These are phyloP conservation scores for Penicillium paradoxum DNA, from an alignment of 495 filamentous ascomycete genomes.

Conservation along the genomic window DNA sequence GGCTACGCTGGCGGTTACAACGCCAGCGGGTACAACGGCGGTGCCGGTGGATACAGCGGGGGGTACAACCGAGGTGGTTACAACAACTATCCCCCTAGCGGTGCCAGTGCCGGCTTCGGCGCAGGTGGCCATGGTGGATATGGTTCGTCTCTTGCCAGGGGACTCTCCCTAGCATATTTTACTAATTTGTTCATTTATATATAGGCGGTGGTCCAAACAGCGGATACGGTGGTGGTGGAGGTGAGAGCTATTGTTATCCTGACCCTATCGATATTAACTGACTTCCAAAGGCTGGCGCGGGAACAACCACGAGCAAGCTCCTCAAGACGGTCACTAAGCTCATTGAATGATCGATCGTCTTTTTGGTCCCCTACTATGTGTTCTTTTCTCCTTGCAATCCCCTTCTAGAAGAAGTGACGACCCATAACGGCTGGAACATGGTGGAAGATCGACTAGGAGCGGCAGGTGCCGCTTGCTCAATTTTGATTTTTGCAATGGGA, in stretches of 20 bases:
- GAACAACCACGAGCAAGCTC: slow-evolving; percentile 23
- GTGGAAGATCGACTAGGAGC: slow-evolving; percentile 10
- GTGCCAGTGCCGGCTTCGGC: slow-evolving; percentile 4
- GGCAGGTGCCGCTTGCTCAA: neutral
- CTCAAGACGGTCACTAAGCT: slow-evolving; percentile 21
- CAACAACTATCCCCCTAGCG: slow-evolving; percentile 7
- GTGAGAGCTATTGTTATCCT: slow-evolving; percentile 22
- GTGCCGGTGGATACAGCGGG: slow-evolving; percentile 14
- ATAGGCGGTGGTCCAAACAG: slow-evolving; percentile 29
- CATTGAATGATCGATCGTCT: neutral
- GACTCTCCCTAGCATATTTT: neutral
- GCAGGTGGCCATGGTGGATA: slow-evolving; percentile 21
- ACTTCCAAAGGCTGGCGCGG: slow-evolving; percentile 28
- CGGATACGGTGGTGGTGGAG: slow-evolving; percentile 32
- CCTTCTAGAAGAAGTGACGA: slow-evolving; percentile 14
- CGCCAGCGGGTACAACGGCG: slow-evolving; percentile 23
- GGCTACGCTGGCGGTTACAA: slow-evolving; percentile 31
- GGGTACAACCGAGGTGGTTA: slow-evolving; percentile 20
- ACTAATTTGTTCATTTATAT: neutral
- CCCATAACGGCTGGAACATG: slow-evolving; percentile 6
- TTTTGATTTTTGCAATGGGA: neutral
- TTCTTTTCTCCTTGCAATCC: neutral
- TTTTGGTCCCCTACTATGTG: neutral
- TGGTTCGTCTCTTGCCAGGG: slow-evolving; percentile 14
- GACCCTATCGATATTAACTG: neutral